These are phyloP conservation scores for Cucumis cinereus DNA, from an alignment of 306 rosid species.

Conservation along the genomic window DNA sequence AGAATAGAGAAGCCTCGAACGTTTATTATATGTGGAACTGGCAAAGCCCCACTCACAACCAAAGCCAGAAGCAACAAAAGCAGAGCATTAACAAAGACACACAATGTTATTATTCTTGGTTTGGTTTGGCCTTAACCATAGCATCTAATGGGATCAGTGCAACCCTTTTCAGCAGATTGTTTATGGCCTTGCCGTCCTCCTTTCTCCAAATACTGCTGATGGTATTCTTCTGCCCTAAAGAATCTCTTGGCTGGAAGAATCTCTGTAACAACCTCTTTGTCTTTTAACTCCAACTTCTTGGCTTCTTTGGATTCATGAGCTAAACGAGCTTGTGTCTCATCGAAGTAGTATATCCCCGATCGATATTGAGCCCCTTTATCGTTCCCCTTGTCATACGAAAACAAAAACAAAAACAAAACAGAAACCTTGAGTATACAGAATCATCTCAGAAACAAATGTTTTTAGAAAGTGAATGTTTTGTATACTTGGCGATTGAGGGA, in stretches of 20 bases:
- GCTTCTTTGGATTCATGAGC: constrained; percentile 72
- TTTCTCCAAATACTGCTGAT: constrained; percentile 82
- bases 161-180: constrained; percentile 68
- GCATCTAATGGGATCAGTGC: constrained; percentile 81
- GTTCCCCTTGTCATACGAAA: constrained; percentile 30
- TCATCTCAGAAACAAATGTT: neutral
- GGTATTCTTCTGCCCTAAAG: constrained; percentile 86
- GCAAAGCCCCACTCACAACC: neutral
- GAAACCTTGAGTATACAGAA: neutral
- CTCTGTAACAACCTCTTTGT: constrained; percentile 50
- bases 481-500: constrained; percentile 63
- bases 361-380: constrained; percentile 79
- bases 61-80: neutral
- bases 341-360: constrained; percentile 77
- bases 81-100: neutral
- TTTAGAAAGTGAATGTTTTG: neutral
- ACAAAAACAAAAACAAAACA: neutral
- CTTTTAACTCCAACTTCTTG: constrained; percentile 40
- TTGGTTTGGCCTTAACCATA: constrained; percentile 21
- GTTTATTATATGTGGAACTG: neutral
- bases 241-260: constrained; percentile 74
- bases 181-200: constrained; percentile 52
- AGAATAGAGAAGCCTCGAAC: neutral
- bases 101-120: neutral
- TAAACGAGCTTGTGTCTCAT: constrained; percentile 42